Conservation (phyloP, 164 flowering plant species). For the Liriodendron chinense region DNA sequence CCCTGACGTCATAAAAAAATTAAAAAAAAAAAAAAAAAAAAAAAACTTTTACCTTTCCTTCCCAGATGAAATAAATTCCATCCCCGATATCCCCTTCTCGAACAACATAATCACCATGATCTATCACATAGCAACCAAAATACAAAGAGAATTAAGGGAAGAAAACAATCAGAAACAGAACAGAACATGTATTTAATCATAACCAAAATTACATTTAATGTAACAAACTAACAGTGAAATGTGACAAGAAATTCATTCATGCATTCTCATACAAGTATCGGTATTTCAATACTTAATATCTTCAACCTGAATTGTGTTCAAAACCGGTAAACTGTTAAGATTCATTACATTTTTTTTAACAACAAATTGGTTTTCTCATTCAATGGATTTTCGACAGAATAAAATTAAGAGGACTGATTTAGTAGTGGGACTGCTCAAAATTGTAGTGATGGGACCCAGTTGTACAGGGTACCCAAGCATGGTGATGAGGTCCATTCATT, state of each 20-base stretch:
- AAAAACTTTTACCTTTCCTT: slow-evolving; percentile 61
- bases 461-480: no score
- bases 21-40: background rate
- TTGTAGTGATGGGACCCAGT: no score
- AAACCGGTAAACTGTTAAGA: no score
- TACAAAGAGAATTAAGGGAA: background rate
- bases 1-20: no score
- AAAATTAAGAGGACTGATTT: no score
- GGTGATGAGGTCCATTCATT: no score
- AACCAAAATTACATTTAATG: background rate
- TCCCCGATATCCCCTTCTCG: slow-evolving; percentile 70
- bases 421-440: no score
- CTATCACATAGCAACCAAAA: slow-evolving; percentile 24
- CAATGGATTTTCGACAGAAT: no score
- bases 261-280: background rate
- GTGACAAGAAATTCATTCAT: background rate
- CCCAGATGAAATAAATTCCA: slow-evolving; percentile 84
- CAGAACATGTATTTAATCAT: background rate
- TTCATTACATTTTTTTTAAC: no score
- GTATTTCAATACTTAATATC: background rate
- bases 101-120: slow-evolving; percentile 56
- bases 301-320: background rate
- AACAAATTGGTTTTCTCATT: no score
- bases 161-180: background rate
- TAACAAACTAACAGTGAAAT: background rate